A percentile compares a stretch with the other conserved stretches of the same genome.
phyloP scores from a whole-genome alignment of 2,329 filamentous ascomycete species.

The Sporothrix brunneoviolacea region DNA sequence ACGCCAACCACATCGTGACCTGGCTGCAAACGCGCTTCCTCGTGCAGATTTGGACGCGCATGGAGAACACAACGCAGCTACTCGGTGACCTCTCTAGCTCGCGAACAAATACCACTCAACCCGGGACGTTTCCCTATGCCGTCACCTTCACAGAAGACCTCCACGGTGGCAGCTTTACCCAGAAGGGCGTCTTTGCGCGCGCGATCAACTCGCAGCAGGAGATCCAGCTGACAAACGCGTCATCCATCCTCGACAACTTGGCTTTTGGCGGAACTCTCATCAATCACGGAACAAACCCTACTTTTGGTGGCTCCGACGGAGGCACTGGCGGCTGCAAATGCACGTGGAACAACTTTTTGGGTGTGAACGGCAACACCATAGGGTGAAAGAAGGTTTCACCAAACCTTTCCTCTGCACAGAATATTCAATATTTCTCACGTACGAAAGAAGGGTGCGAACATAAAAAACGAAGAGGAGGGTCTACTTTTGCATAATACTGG shows the following conservation, averaged over 20 bases:
- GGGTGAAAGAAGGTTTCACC: neutral
- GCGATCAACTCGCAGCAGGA: constrained; percentile 36
- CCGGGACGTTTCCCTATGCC: constrained; percentile 58
- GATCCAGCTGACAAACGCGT: constrained; percentile 37
- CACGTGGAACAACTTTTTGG: constrained; percentile 50
- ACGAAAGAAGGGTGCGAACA: no score
- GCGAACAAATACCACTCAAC: constrained; percentile 32
- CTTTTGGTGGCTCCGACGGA: constrained; percentile 55
- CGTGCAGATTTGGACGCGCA: constrained; percentile 59
- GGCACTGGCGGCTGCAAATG: constrained; percentile 57
- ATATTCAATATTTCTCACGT: no score
- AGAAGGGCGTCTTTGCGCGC: constrained; percentile 51
- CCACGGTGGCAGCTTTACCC: constrained; percentile 49
- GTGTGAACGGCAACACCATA: constrained; percentile 16
- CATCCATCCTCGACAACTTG: constrained; percentile 44
- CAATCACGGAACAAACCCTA: constrained; percentile 41
- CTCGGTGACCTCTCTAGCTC: constrained; percentile 22
- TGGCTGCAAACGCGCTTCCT: constrained; percentile 56
- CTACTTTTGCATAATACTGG: neutral
- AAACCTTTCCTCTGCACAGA: neutral
- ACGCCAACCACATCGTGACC: constrained; percentile 50
- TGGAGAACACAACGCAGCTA: constrained; percentile 37
- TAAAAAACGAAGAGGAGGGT: neutral
- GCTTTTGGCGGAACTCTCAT: constrained; percentile 44
- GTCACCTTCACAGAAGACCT: constrained; percentile 55